Conservation (phyloP, 805 yeast genomes). For the Tetrapisispora pingtungensis region DNA sequence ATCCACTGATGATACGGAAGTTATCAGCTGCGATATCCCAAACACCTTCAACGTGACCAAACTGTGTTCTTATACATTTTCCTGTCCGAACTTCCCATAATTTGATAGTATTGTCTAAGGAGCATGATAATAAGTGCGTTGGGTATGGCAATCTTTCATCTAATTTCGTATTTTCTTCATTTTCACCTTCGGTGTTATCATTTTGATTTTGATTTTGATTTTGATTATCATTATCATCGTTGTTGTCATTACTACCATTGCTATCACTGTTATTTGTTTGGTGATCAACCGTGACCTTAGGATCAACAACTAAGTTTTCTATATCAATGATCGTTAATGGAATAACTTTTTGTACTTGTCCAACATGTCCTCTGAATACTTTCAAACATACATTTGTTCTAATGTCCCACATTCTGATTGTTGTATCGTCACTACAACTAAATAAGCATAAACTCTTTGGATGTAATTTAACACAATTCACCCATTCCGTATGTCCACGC, state of each 20-base stretch:
- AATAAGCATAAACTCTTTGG: slow-evolving; percentile 67
- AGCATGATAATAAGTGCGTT: slow-evolving; percentile 75
- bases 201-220: slow-evolving; percentile 1
- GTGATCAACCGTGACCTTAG: slow-evolving; percentile 19
- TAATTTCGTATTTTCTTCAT: slow-evolving; percentile 9
- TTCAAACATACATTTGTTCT: slow-evolving; percentile 67
- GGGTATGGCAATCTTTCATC: slow-evolving; percentile 41
- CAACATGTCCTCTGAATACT: slow-evolving; percentile 80
- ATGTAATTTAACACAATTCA: slow-evolving; percentile 81
- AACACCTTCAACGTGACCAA: slow-evolving; percentile 97
- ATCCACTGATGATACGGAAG: slow-evolving; percentile 87
- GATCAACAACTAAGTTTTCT: slow-evolving; percentile 39
- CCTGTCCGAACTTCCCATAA: slow-evolving; percentile 86
- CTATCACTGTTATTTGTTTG: too few species aligned
- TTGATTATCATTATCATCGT: too few species aligned
- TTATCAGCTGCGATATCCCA: slow-evolving; percentile 97
- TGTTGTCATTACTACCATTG: too few species aligned
- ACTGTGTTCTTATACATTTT: slow-evolving; percentile 82
- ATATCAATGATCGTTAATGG: slow-evolving; percentile 69
- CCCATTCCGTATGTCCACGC: slow-evolving; percentile 90
- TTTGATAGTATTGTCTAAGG: slow-evolving; percentile 86
- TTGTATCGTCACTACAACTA: slow-evolving; percentile 85
- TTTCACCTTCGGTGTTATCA: slow-evolving; percentile 4
- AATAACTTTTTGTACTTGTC: slow-evolving; percentile 86
- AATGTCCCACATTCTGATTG: slow-evolving; percentile 92